Percentiles rank a stretch among this genome's conserved stretches.
phyloP scores from a whole-genome alignment of 345 rosid species.

The Eucalyptus erythrocorys region DNA sequence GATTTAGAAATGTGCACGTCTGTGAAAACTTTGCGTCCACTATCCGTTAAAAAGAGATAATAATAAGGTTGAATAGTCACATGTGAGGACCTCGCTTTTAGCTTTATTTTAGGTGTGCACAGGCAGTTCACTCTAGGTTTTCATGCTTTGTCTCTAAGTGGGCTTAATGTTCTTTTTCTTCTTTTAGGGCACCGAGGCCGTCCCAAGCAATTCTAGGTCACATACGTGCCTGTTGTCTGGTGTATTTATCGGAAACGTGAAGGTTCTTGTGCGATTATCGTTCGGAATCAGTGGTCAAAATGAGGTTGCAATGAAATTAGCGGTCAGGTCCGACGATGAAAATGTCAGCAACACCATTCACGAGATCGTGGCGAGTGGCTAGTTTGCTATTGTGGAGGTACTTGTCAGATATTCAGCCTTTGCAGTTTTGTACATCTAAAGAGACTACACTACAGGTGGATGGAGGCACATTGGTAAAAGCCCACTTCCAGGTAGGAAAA shows the following conservation, averaged over 20 bases:
- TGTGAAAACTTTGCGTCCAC: not conserved
- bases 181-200: slow-evolving; percentile 69
- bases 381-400: not conserved
- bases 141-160: not conserved
- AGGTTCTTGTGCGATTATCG: slow-evolving; percentile 69
- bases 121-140: not conserved
- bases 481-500: not conserved
- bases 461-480: not conserved
- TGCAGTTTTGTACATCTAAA: not conserved
- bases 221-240: slow-evolving; percentile 86
- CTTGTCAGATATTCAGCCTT: not conserved
- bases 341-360: slow-evolving; percentile 73
- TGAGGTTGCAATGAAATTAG: slow-evolving; percentile 89
- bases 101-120: not conserved
- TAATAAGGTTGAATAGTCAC: not conserved
- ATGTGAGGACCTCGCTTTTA: not conserved
- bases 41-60: not conserved
- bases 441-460: not conserved
- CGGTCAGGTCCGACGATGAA: slow-evolving; percentile 77
- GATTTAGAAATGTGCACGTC: not conserved
- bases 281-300: slow-evolving; percentile 79
- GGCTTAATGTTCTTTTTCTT: not conserved
- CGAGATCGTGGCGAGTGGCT: slow-evolving; percentile 82
- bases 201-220: slow-evolving; percentile 84
- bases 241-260: slow-evolving; percentile 74